These are phyloP conservation scores for Raddia guianensis DNA, from an alignment of 176 grass and related monocot genomes.

Conservation along the genomic window DNA sequence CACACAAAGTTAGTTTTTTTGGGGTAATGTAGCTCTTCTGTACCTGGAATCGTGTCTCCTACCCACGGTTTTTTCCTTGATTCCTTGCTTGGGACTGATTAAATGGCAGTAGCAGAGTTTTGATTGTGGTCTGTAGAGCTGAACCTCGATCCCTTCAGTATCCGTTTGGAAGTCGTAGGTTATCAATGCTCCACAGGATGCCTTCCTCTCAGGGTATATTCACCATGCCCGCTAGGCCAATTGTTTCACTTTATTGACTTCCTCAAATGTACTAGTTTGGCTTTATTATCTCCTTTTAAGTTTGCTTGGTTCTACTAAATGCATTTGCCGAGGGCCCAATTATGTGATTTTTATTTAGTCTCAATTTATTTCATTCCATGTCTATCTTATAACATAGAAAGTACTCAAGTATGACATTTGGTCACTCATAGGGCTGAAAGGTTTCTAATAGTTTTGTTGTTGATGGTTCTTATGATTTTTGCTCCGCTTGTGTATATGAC, in stretches of 20 bases:
- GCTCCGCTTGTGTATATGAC: not conserved
- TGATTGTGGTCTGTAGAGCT: not conserved
- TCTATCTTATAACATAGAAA: constrained; percentile 22
- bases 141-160: not conserved
- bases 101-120: not conserved
- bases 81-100: constrained; percentile 1
- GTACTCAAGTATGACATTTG: not conserved
- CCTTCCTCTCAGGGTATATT: constrained; percentile 20
- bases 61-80: not conserved
- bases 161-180: not conserved
- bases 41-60: not conserved
- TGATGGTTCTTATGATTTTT: not conserved
- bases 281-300: constrained; percentile 34
- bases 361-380: constrained; percentile 23
- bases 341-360: not conserved
- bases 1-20: not conserved
- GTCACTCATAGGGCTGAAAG: not conserved
- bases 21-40: constrained; percentile 45
- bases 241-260: not conserved
- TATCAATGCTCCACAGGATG: not conserved
- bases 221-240: not conserved
- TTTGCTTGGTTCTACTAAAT: constrained; percentile 27
- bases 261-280: constrained; percentile 33
- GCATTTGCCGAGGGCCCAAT: constrained; percentile 8
- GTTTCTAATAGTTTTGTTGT: not conserved